Percentiles rank a stretch among this genome's conserved stretches.
These are phyloP conservation scores for Sphenostylis stenocarpa DNA, from an alignment of 306 rosid genomes.

Conservation along the genomic window DNA sequence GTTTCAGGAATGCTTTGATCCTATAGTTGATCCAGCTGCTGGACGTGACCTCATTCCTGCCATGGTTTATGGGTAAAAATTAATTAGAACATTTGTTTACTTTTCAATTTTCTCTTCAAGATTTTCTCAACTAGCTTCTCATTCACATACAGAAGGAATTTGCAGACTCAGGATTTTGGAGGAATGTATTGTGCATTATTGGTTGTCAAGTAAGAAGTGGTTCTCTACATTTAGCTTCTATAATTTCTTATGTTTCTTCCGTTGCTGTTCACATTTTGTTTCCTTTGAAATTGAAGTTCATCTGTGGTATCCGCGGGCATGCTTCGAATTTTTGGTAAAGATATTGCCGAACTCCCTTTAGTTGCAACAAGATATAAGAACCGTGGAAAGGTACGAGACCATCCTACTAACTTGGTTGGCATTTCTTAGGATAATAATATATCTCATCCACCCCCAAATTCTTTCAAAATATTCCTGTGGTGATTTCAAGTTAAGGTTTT, in stretches of 20 bases:
- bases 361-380: slow-evolving; percentile 79
- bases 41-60: slow-evolving; percentile 96
- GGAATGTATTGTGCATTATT: slow-evolving; percentile 91
- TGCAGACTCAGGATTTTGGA: slow-evolving; percentile 89
- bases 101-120: slow-evolving; percentile 9
- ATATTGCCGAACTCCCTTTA: slow-evolving; percentile 90
- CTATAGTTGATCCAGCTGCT: slow-evolving; percentile 74
- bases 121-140: slow-evolving; percentile 28
- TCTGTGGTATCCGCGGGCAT: slow-evolving; percentile 89
- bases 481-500: slow-evolving; percentile 1
- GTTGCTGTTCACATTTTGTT: slow-evolving; percentile 31
- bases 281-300: slow-evolving; percentile 65
- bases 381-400: slow-evolving; percentile 81
- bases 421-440: slow-evolving; percentile 12
- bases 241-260: not conserved
- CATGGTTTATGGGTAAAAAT: slow-evolving; percentile 91
- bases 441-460: not conserved
- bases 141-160: slow-evolving; percentile 61
- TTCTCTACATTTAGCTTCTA: slow-evolving; percentile 19
- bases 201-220: slow-evolving; percentile 74
- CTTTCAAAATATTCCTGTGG: not conserved
- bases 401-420: slow-evolving; percentile 23
- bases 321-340: slow-evolving; percentile 78
- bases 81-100: slow-evolving; percentile 21
- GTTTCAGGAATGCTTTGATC: slow-evolving; percentile 94